These are phyloP conservation scores for Backusella tarrabulga DNA, from an alignment of 192 early-diverging fungal species.

Conservation along the genomic window DNA sequence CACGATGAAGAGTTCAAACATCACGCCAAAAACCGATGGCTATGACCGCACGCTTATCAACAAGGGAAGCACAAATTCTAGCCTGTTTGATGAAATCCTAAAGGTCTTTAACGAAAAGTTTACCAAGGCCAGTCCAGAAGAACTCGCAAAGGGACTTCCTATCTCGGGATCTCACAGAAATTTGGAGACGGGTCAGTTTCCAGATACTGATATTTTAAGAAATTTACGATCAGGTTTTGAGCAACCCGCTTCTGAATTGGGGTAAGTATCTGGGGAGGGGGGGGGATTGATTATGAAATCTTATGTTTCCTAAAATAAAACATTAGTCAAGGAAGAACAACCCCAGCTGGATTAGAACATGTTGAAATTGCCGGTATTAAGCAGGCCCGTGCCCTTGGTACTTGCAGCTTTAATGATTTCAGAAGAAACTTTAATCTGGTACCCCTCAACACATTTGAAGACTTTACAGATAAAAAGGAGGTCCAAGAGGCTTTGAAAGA, in stretches of 20 bases:
- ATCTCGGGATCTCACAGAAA: slow-evolving; percentile 35
- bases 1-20: neutral
- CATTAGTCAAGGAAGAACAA: slow-evolving; percentile 35
- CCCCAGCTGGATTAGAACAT: slow-evolving; percentile 34
- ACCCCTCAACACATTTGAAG: slow-evolving; percentile 32
- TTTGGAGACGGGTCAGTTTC: slow-evolving; percentile 14
- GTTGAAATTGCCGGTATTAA: slow-evolving; percentile 49
- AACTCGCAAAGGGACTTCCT: slow-evolving; percentile 20
- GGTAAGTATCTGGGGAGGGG: neutral
- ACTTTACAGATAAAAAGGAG: slow-evolving; percentile 27
- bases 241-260: slow-evolving; percentile 24
- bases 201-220: slow-evolving; percentile 8
- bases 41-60: neutral
- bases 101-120: slow-evolving; percentile 23
- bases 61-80: neutral
- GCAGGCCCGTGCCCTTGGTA: slow-evolving; percentile 32
- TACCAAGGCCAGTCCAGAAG: slow-evolving; percentile 21
- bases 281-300: no score
- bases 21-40: neutral
- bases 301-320: neutral
- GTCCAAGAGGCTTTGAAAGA: slow-evolving; percentile 32
- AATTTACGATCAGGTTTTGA: slow-evolving; percentile 14
- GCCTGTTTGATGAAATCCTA: slow-evolving; percentile 5
- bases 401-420: slow-evolving; percentile 52
- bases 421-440: slow-evolving; percentile 34